phyloP scores from a whole-genome alignment of 108 stramenopile genomes.

The Epipyxis sp. region DNA sequence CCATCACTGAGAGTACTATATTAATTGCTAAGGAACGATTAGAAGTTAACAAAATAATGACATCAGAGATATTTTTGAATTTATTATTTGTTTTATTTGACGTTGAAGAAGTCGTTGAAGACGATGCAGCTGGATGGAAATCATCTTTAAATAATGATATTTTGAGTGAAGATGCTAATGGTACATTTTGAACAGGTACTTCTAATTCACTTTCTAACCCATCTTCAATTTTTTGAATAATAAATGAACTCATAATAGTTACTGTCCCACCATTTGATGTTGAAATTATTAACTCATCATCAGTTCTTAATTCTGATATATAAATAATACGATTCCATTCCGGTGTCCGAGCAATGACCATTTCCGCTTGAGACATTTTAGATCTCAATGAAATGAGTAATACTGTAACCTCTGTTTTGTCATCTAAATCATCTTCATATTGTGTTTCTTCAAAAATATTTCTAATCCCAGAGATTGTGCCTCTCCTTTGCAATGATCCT shows the following conservation, averaged over 20 bases:
- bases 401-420: conserved; percentile 14
- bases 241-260: background rate
- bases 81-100: background rate
- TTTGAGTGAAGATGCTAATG: conserved; percentile 16
- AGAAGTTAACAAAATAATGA: background rate
- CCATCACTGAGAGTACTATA: background rate
- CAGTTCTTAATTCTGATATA: background rate
- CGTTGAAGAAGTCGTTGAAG: background rate
- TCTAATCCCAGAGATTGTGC: background rate
- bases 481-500: background rate
- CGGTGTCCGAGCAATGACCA: conserved; percentile 21
- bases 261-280: conserved; percentile 29
- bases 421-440: background rate
- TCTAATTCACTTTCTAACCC: conserved; percentile 1
- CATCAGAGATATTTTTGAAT: background rate
- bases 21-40: background rate
- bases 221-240: background rate
- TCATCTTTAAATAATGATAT: background rate
- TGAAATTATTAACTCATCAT: conserved; percentile 9
- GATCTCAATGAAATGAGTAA: conserved; percentile 3
- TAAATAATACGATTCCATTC: background rate
- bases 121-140: too few relatives aligned
- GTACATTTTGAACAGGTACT: conserved; percentile 19
- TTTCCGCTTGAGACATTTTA: background rate
- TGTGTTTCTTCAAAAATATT: background rate